Conservation (phyloP, 495 filamentous ascomycete genomes). For the Aspergillus mulundensis region DNA sequence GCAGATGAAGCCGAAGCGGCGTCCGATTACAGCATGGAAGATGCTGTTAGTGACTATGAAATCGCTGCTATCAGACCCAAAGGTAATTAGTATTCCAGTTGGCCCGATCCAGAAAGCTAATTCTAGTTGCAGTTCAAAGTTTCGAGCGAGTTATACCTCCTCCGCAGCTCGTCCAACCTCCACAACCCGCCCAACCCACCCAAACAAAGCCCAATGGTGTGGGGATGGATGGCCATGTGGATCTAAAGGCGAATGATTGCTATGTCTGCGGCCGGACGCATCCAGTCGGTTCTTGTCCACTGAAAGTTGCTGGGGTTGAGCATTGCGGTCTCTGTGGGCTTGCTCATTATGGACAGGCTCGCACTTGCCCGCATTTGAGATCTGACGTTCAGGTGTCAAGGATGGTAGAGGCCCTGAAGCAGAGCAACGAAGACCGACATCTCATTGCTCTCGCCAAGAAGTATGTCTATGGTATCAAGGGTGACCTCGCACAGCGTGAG, state of each 20-base stretch:
- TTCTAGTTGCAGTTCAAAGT: slow-evolving; percentile 20
- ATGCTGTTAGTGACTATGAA: slow-evolving; percentile 14
- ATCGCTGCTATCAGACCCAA: slow-evolving; percentile 15
- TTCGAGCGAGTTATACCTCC: slow-evolving; percentile 38
- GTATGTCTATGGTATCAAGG: slow-evolving; percentile 55
- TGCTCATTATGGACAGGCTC: slow-evolving; percentile 55
- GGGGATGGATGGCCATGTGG: slow-evolving; percentile 45
- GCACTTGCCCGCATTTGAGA: slow-evolving; percentile 58
- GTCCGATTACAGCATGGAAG: slow-evolving; percentile 19
- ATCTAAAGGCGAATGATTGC: slow-evolving; percentile 34
- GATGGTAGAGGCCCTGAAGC: slow-evolving; percentile 58
- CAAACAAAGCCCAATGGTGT: slow-evolving; percentile 1
- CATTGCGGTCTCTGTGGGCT: slow-evolving; percentile 63
- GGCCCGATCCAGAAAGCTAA: slow-evolving; percentile 7
- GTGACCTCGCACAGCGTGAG: slow-evolving; percentile 44
- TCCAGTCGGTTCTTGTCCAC: slow-evolving; percentile 52
- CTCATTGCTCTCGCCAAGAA: slow-evolving; percentile 49
- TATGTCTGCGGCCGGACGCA: slow-evolving; percentile 52
- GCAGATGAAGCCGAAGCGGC: slow-evolving; percentile 13
- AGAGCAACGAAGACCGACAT: slow-evolving; percentile 51
- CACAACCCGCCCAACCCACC: not conserved
- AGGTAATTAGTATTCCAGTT: slow-evolving; percentile 14
- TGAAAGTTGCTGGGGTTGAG: slow-evolving; percentile 59
- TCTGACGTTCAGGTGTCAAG: slow-evolving; percentile 51
- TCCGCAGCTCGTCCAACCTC: not conserved